Base-by-base conservation (phyloP, 139 green algal genomes). In the Medakamo hakoo region DNA sequence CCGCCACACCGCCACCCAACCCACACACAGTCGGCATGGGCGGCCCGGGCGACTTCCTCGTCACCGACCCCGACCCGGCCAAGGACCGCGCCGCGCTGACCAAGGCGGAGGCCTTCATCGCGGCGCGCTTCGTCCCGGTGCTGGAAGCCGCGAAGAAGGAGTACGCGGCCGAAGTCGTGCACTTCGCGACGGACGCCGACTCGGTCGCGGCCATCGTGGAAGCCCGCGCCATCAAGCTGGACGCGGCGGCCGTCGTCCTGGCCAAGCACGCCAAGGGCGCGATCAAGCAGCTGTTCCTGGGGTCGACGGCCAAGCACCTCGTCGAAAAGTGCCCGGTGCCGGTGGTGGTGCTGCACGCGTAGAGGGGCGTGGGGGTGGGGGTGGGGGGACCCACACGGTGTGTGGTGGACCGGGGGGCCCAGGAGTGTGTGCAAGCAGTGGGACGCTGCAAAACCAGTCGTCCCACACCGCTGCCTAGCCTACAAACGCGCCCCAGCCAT, bases 251-350 rank as follows among this genome's bases (percentile, higher is more conserved):
- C 20, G 72, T 86, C 20, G 68, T 82, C 20, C 77, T 86, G 70
- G 73, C 75, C 55, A 86, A 84, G 63, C 79, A 86, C 72, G 65
- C 77, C 60, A 72, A 73, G 40, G 72, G 68, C 57, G 52, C 56
- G 4, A 64, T 73, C 23, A 30, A 67, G 23, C 75, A 86, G 68
- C 80, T 86, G 63, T 86, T 86, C 57, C 67, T 86, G 27, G 80
- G 79, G 30, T 76, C 55, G 16, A 58, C 40, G 48, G 63, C 52
- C 49, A 65, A 58, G 60, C 16, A 52, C 40, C 40, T 52, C 40
- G 40, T 16, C 40, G 16, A 52, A 52, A 9, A 52, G 9, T 52
- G 40, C 40, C 9, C 9, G 40, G 16, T 21, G 40, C 40, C 40
- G 40, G 40, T 52, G 9, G 40, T 52, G 9, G 16, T 52, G 9